These are phyloP conservation scores for Metschnikowia kofuensis DNA, from an alignment of 805 yeast species.

Conservation along the genomic window DNA sequence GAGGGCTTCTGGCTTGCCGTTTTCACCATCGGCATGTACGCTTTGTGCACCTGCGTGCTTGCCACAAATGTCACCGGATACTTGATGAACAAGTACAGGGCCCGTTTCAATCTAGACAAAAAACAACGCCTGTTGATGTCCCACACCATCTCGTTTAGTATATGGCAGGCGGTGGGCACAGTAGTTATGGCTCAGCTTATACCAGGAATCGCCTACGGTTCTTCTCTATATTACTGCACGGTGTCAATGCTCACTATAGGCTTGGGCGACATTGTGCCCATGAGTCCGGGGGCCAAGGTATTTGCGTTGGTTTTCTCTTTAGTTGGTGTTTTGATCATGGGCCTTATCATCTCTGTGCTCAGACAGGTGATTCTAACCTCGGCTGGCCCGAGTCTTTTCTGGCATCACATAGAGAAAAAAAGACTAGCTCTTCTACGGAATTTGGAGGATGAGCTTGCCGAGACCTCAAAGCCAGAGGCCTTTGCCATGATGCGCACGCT, in stretches of 20 bases:
- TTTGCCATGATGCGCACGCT: slow-evolving; percentile 58
- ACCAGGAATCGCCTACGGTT: slow-evolving; percentile 46
- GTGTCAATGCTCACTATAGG: slow-evolving; percentile 81
- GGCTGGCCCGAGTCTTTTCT: slow-evolving; percentile 58
- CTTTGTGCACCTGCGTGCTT: slow-evolving; percentile 51
- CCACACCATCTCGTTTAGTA: slow-evolving; percentile 59
- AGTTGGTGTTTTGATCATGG: slow-evolving; percentile 69
- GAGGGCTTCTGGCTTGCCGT: slow-evolving; percentile 82
- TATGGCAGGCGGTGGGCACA: slow-evolving; percentile 75
- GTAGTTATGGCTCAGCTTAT: slow-evolving; percentile 39
- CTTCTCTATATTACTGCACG: slow-evolving; percentile 68
- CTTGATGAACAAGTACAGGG: slow-evolving; percentile 56
- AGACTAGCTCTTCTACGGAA: slow-evolving; percentile 37
- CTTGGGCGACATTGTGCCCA: slow-evolving; percentile 69
- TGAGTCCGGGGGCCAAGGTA: slow-evolving; percentile 50
- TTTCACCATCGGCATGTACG: slow-evolving; percentile 61
- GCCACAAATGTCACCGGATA: slow-evolving; percentile 63
- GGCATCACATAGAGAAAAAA: slow-evolving; percentile 59
- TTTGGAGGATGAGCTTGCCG: slow-evolving; percentile 10
- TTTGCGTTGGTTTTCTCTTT: slow-evolving; percentile 62
- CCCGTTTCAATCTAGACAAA: slow-evolving; percentile 61
- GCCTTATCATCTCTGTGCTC: slow-evolving; percentile 69
- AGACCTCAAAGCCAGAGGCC: slow-evolving; percentile 41
- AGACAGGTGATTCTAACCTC: slow-evolving; percentile 61
- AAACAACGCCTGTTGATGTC: slow-evolving; percentile 73